A percentile compares a stretch with the other conserved stretches of the same genome.
Evolutionary conservation across 768 basidiomycete species (phyloP).

Genomic region (Phylloporus arenicola): DNA sequence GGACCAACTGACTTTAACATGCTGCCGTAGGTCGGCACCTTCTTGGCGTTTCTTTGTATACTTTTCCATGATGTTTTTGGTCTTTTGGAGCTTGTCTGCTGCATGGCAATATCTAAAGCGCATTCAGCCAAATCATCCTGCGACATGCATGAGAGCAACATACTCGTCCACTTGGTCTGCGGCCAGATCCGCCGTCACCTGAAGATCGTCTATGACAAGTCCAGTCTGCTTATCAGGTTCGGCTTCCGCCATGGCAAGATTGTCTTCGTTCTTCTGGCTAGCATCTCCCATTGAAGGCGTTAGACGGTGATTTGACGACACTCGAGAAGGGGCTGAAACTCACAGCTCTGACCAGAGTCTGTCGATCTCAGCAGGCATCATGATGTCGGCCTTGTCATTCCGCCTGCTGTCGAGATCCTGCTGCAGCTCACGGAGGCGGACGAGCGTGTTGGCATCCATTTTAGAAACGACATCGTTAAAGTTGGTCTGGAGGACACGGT

Average conservation of each 20-base stretch:
- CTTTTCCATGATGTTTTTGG: conserved; percentile 97
- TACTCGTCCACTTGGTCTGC: conserved; percentile 92
- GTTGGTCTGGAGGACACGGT: conserved; percentile 65
- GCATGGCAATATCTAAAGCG: conserved; percentile 76
- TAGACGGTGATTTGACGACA: conserved; percentile 10
- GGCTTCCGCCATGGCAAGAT: conserved; percentile 72
- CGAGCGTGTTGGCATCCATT: conserved; percentile 68
- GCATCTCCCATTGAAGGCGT: conserved; percentile 30
- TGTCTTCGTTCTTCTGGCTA: conserved; percentile 94
- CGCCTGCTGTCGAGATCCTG: conserved; percentile 56
- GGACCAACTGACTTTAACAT: no score
- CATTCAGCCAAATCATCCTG: background rate
- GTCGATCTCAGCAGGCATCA: conserved; percentile 78
- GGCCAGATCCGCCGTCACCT: conserved; percentile 70
- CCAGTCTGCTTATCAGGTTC: conserved; percentile 77
- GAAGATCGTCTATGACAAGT: conserved; percentile 73
- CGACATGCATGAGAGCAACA: background rate
- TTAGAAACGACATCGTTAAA: conserved; percentile 75
- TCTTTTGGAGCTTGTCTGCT: conserved; percentile 87
- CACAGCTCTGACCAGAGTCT: conserved; percentile 78
- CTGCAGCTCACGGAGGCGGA: conserved; percentile 54
- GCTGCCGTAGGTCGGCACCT: conserved; percentile 81
- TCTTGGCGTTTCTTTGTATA: conserved; percentile 98
- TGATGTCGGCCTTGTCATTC: conserved; percentile 69
- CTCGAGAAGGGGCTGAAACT: conserved; percentile 32